phyloP scores from a whole-genome alignment of 768 basidiomycete species.

The Termitomyces sp. region DNA sequence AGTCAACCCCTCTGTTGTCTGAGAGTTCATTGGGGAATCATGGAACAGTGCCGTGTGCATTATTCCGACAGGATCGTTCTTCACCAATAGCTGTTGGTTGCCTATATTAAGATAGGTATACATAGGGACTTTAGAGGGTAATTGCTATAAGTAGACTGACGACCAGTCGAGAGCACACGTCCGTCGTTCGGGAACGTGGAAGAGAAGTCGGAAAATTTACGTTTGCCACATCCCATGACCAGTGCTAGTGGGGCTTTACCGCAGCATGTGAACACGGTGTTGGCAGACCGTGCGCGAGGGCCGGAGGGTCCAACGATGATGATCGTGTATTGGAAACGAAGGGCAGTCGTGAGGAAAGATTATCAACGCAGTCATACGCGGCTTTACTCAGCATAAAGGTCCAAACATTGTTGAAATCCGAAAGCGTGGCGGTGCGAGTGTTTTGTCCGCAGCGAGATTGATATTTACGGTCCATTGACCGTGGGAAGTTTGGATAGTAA shows the following conservation, averaged over 20 bases:
- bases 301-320: background rate
- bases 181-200: background rate
- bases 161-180: background rate
- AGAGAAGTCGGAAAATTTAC: background rate
- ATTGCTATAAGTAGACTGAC: background rate
- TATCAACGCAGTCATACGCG: background rate
- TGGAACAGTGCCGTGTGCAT: background rate
- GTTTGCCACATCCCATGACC: background rate
- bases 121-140: background rate
- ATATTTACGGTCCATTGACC: background rate
- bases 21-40: constrained; percentile 5
- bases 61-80: background rate
- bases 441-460: background rate
- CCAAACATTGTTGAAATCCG: background rate
- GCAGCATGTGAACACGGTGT: constrained; percentile 3
- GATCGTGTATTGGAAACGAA: background rate
- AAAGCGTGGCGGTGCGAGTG: too few species aligned
- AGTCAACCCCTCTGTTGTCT: constrained; percentile 61
- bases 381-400: background rate
- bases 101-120: background rate
- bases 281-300: background rate
- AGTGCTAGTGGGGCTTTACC: background rate
- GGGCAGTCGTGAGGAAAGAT: background rate
- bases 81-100: background rate
- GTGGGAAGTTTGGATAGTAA: constrained; percentile 7